These are phyloP conservation scores for Suillus paluster DNA, from an alignment of 768 basidiomycete species.

Conservation along the genomic window DNA sequence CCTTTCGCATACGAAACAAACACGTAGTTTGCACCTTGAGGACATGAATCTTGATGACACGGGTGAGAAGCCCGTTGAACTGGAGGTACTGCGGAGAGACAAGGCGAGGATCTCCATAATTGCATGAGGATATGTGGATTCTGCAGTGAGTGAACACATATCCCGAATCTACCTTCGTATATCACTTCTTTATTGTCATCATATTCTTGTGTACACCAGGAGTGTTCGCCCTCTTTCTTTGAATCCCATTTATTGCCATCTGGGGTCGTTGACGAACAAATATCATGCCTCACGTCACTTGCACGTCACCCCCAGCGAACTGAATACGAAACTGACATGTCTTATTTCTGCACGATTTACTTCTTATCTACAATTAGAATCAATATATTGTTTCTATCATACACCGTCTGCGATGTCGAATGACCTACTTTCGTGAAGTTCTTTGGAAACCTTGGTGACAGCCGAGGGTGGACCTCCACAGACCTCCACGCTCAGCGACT, in stretches of 20 bases:
- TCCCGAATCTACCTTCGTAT: neutral
- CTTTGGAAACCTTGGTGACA: neutral
- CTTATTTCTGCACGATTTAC: neutral
- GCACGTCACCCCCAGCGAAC: neutral
- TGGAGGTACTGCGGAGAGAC: neutral
- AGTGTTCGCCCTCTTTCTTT: neutral
- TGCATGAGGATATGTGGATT: neutral
- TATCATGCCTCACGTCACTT: neutral
- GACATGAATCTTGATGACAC: neutral
- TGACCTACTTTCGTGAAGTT: neutral
- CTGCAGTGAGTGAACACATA: neutral
- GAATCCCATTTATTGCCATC: neutral
- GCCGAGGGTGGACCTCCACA: neutral
- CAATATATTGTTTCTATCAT: neutral
- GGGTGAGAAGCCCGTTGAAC: constrained; percentile 5
- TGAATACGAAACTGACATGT: no score
- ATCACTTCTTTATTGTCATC: neutral
- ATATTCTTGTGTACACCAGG: neutral
- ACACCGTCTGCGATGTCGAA: neutral
- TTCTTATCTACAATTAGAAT: neutral
- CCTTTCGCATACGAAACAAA: constrained; percentile 5
- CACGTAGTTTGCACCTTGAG: constrained; percentile 13
- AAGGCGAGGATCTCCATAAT: neutral
- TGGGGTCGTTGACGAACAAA: neutral
- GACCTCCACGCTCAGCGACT: neutral